Conservation (phyloP, 2,329 filamentous ascomycete genomes). For the Myotisia sp. region DNA sequence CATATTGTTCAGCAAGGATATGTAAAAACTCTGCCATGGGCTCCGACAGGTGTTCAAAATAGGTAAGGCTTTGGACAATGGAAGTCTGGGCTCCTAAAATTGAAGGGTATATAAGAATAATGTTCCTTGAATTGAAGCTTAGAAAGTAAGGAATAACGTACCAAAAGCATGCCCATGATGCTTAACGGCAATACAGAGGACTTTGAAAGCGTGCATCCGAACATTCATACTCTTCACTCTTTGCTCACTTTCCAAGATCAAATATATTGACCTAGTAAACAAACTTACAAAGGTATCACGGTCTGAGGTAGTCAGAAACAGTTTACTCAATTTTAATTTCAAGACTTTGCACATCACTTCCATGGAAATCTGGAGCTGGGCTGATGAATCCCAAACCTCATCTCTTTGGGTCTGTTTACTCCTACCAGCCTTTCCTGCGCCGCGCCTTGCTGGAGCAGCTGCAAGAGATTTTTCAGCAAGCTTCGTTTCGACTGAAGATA, state of each 20-base stretch:
- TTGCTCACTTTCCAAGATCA: conserved; percentile 86
- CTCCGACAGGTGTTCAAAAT: conserved; percentile 96
- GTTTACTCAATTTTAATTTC: conserved; percentile 77
- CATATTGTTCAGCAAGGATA: conserved; percentile 91
- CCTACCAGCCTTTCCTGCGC: conserved; percentile 62
- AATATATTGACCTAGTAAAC: conserved; percentile 82
- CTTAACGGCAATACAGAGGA: conserved; percentile 90
- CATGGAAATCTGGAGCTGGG: conserved; percentile 74
- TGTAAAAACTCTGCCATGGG: conserved; percentile 98
- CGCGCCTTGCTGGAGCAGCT: conserved; percentile 55
- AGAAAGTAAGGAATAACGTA: conserved; percentile 26
- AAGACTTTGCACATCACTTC: conserved; percentile 94
- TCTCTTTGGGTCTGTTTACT: conserved; percentile 54
- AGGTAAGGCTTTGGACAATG: conserved; percentile 92
- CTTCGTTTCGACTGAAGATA: conserved; percentile 86
- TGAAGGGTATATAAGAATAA: conserved; percentile 22
- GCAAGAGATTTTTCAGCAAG: conserved; percentile 75
- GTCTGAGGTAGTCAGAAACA: conserved; percentile 93
- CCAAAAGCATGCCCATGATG: conserved; percentile 95
- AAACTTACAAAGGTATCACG: conserved; percentile 87
- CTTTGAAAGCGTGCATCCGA: conserved; percentile 94
- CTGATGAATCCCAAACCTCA: conserved; percentile 71
- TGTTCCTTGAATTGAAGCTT: conserved; percentile 1
- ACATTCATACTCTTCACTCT: conserved; percentile 78
- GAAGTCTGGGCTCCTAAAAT: conserved; percentile 96